Base-by-base conservation (phyloP, 2,329 filamentous ascomycete genomes). In the Epichloe sylvatica region DNA sequence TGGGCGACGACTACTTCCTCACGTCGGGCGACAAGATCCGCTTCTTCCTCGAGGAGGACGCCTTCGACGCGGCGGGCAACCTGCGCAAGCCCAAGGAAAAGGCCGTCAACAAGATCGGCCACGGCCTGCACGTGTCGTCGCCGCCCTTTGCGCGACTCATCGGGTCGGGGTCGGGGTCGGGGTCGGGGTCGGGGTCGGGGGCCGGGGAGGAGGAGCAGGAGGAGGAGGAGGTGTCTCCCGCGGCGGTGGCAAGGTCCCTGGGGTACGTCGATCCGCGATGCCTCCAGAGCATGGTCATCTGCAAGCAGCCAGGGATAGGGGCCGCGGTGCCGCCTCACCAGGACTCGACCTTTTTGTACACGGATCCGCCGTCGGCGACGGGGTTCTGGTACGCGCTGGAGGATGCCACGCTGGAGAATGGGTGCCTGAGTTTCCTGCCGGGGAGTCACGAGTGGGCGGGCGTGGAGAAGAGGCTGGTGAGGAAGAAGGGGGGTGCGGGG, bases 321-420 rank as follows among this genome's bases (percentile, higher is more conserved):
- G 91, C 86, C 21, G 85, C 86, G 2, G 92, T 97, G 41, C 88
- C 85, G 1, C 80, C 88, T 21, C 92, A 98, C 65, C 90, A 95
- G 69, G 91, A 97, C 67, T 87, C 80, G 55, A 90, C 88, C 1
- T 98, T 97, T 58, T 59, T 98, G 53, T 97, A 94, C 65, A 97
- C 92, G 1, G 72, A 89, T 56, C 84, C 87, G 37, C 91, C 91
- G 1, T 86, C 80, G 38, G 92, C 92, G 0, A 86, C 97, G 2
- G 92, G 92, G 0, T 97, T 91, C 70, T 98, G 92, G 92, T 94
- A 96, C 66, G 92, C 92, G 12, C 76, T 98, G 38, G 90, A 98
- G 70, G 91, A 97, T 66, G 87, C 88, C 21, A 91, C 86, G 7
- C 71, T 75, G 1, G 80, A 83, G 63, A 98, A 98, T 65, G 92